These are phyloP conservation scores for Amylocystis lapponica DNA, from an alignment of 768 basidiomycete species.

Conservation along the genomic window DNA sequence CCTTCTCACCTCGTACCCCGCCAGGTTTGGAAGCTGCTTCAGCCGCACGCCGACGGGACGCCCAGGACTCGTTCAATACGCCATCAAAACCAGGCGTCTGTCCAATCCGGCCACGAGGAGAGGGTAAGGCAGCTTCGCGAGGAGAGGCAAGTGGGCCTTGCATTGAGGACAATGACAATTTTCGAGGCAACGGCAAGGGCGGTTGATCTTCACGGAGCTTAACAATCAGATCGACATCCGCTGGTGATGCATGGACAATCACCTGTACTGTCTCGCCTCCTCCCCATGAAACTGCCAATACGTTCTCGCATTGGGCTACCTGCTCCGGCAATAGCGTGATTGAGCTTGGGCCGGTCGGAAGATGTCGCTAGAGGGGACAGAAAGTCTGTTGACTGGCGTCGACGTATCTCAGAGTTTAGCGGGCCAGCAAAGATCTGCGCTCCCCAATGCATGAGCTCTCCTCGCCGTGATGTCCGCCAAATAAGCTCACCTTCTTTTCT, in stretches of 20 bases:
- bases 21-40: slow-evolving; percentile 43
- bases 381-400: slow-evolving; percentile 75
- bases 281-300: slow-evolving; percentile 49
- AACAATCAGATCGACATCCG: background rate
- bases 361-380: slow-evolving; percentile 54
- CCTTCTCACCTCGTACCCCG: slow-evolving; percentile 26
- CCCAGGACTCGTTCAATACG: slow-evolving; percentile 71
- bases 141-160: slow-evolving; percentile 51
- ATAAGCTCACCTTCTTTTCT: slow-evolving; percentile 78
- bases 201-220: slow-evolving; percentile 45
- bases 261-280: slow-evolving; percentile 66
- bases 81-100: slow-evolving; percentile 65
- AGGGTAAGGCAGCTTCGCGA: slow-evolving; percentile 53
- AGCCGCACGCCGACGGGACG: slow-evolving; percentile 56
- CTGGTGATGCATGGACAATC: background rate
- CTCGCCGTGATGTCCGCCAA: background rate
- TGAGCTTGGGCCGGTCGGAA: slow-evolving; percentile 53
- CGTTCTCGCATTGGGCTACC: slow-evolving; percentile 60
- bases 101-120: slow-evolving; percentile 60
- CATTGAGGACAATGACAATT: slow-evolving; percentile 60
- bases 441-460: slow-evolving; percentile 7
- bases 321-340: slow-evolving; percentile 41
- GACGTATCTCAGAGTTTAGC: slow-evolving; percentile 83
- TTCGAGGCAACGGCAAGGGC: slow-evolving; percentile 50
- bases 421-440: slow-evolving; percentile 72